Conservation (phyloP, 2,329 filamentous ascomycete genomes). For the Nothophaeocryptopus gaeumannii region DNA sequence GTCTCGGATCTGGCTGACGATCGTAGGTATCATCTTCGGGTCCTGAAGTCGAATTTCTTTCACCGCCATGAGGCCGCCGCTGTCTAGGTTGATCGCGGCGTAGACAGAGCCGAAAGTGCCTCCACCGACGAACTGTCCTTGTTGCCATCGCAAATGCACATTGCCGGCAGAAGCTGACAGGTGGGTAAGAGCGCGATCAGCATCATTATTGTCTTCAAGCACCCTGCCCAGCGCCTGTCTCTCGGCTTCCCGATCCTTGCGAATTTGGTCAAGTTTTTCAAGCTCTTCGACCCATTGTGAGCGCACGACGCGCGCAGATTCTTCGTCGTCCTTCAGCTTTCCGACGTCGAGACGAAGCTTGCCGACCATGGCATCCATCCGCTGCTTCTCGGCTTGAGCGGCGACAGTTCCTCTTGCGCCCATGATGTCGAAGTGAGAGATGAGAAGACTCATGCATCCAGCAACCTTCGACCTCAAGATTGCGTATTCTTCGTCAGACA, state of each 20-base stretch:
- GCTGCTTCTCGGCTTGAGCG: slow-evolving; percentile 88
- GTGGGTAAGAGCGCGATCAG: slow-evolving; percentile 89
- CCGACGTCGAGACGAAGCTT: slow-evolving; percentile 76
- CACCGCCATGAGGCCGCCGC: slow-evolving; percentile 93
- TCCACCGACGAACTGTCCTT: slow-evolving; percentile 95
- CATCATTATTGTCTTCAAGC: slow-evolving; percentile 90
- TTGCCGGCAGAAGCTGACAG: slow-evolving; percentile 93
- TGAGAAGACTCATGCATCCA: slow-evolving; percentile 94
- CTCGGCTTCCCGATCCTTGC: slow-evolving; percentile 78
- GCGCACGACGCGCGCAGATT: slow-evolving; percentile 71
- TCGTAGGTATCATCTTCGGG: slow-evolving; percentile 89
- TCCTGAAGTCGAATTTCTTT: slow-evolving; percentile 98
- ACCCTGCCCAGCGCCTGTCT: slow-evolving; percentile 85
- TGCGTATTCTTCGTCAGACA: slow-evolving; percentile 84
- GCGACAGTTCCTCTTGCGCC: slow-evolving; percentile 89
- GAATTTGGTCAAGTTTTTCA: slow-evolving; percentile 69
- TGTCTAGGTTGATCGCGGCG: slow-evolving; percentile 94
- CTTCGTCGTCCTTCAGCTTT: slow-evolving; percentile 73
- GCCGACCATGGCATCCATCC: slow-evolving; percentile 74
- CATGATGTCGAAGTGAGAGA: slow-evolving; percentile 99
- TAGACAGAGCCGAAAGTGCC: slow-evolving; percentile 98
- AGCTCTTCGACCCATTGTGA: slow-evolving; percentile 73
- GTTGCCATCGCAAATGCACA: slow-evolving; percentile 94
- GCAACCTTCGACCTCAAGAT: slow-evolving; percentile 82
- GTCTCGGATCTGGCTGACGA: slow-evolving; percentile 89